A percentile compares a stretch with the other conserved stretches of the same genome.
Evolutionary conservation across 2,329 filamentous ascomycete genomes (phyloP).

Genomic region (Triangularia verruculosa): DNA sequence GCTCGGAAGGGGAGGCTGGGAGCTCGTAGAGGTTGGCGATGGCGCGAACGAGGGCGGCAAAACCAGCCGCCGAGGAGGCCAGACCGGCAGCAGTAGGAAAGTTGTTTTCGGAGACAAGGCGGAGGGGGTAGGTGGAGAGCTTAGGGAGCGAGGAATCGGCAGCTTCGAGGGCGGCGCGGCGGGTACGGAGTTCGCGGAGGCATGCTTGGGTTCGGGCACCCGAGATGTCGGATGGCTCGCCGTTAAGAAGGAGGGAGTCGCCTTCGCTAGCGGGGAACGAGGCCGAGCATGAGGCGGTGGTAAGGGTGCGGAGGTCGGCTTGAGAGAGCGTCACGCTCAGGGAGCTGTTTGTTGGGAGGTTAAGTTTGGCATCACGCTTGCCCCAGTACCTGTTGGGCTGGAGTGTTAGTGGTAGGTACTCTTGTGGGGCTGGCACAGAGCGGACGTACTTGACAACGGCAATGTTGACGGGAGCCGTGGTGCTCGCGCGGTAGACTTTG

Average conservation of each 20-base stretch:
- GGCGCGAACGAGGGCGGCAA: constrained; percentile 72
- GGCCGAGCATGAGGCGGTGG: constrained; percentile 85
- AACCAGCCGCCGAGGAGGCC: constrained; percentile 67
- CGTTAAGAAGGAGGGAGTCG: constrained; percentile 81
- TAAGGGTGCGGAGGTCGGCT: constrained; percentile 88
- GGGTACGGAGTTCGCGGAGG: constrained; percentile 77
- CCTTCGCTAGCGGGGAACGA: constrained; percentile 55
- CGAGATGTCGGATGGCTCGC: constrained; percentile 75
- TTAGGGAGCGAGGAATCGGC: constrained; percentile 73
- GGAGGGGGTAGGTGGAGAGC: constrained; percentile 72
- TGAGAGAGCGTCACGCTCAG: constrained; percentile 96
- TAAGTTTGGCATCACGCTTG: constrained; percentile 89
- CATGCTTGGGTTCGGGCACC: constrained; percentile 92
- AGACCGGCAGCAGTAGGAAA: constrained; percentile 96
- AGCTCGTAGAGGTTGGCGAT: constrained; percentile 91
- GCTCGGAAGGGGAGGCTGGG: constrained; percentile 73
- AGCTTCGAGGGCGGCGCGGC: constrained; percentile 73
- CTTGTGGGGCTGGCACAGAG: background rate
- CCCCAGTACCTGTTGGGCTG: constrained; percentile 74
- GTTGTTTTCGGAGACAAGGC: constrained; percentile 95
- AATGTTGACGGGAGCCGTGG: constrained; percentile 96
- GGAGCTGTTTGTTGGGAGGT: constrained; percentile 96
- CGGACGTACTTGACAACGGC: constrained; percentile 81
- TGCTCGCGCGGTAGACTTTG: constrained; percentile 83
- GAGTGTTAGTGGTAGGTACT: constrained; percentile 8